These are phyloP conservation scores for Plantago lanceolata DNA, from an alignment of 305 asterid genomes.

Conservation along the genomic window DNA sequence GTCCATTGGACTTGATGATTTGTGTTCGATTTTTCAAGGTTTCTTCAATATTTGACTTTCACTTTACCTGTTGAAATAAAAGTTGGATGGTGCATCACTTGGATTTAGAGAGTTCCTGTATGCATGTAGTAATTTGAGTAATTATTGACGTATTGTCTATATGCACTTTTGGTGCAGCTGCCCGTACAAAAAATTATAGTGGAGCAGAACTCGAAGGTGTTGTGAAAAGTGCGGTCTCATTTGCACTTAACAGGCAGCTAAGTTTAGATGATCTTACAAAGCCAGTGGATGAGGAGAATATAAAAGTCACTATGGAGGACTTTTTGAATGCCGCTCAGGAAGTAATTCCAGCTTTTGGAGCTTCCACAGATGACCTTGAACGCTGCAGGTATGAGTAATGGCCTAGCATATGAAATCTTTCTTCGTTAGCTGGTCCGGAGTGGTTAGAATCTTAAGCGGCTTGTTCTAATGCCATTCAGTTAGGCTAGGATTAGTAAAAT, in stretches of 20 bases:
- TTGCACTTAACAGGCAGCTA: conserved; percentile 84
- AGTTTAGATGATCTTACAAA: conserved; percentile 88
- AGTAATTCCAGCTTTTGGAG: conserved; percentile 97
- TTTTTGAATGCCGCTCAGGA: conserved; percentile 77
- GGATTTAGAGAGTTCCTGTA: not conserved
- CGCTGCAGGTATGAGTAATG: conserved; percentile 77
- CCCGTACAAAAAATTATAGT: conserved; percentile 91
- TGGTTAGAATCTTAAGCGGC: no score
- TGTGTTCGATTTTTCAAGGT: no score
- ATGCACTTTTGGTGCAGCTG: conserved; percentile 59
- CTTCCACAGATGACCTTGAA: conserved; percentile 96
- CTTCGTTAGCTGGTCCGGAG: no score
- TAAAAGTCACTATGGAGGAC: conserved; percentile 92
- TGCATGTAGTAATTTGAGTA: conserved; percentile 18
- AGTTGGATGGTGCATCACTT: not conserved
- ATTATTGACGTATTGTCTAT: conserved; percentile 16
- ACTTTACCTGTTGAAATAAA: no score
- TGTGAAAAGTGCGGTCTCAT: conserved; percentile 97
- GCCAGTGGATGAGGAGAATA: conserved; percentile 90
- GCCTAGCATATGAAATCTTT: no score
- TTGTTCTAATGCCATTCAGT: no score
- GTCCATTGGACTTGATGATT: no score
- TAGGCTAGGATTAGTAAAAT: no score
- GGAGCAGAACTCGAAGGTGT: conserved; percentile 99
- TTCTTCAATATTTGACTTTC: no score